Evolutionary conservation across 257 asterid species (phyloP).

Genomic region (Solanum ossicruentum): DNA sequence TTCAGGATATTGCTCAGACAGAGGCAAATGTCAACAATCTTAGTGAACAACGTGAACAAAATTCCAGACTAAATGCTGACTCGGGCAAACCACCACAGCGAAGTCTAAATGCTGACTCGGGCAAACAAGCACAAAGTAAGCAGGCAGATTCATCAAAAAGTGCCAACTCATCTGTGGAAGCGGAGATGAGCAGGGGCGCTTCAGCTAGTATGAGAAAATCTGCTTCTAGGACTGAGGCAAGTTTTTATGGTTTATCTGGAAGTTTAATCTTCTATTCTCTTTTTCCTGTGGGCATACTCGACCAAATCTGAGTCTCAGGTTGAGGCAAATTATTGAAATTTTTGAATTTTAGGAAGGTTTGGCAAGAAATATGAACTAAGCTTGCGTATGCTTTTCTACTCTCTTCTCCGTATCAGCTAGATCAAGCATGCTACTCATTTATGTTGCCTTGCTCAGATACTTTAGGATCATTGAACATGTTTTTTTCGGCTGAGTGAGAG

Average conservation of each 20-base stretch:
- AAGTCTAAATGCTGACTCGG: slow-evolving; percentile 26
- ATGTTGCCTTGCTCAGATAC: background rate
- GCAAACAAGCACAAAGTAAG: slow-evolving; percentile 25
- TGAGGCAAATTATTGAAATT: background rate
- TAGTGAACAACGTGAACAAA: slow-evolving; percentile 50
- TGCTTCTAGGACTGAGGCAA: slow-evolving; percentile 56
- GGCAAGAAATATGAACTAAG: background rate
- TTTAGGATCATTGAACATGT: background rate
- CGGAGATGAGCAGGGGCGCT: slow-evolving; percentile 8
- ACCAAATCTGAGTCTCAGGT: background rate
- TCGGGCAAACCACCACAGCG: slow-evolving; percentile 25
- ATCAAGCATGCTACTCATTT: background rate
- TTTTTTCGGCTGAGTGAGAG: background rate
- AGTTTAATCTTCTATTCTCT: background rate
- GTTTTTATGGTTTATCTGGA: background rate
- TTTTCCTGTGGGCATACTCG: background rate
- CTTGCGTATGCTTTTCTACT: background rate
- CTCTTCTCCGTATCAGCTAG: background rate
- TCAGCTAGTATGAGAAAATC: slow-evolving; percentile 32
- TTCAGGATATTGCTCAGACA: slow-evolving; percentile 54
- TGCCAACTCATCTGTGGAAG: slow-evolving; percentile 16
- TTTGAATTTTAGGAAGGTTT: background rate
- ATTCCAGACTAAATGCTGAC: slow-evolving; percentile 34
- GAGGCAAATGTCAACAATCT: slow-evolving; percentile 51
- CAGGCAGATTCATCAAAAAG: slow-evolving; percentile 12